phyloP scores from a whole-genome alignment of 495 filamentous ascomycete genomes.

The Xylaria bambusicola region DNA sequence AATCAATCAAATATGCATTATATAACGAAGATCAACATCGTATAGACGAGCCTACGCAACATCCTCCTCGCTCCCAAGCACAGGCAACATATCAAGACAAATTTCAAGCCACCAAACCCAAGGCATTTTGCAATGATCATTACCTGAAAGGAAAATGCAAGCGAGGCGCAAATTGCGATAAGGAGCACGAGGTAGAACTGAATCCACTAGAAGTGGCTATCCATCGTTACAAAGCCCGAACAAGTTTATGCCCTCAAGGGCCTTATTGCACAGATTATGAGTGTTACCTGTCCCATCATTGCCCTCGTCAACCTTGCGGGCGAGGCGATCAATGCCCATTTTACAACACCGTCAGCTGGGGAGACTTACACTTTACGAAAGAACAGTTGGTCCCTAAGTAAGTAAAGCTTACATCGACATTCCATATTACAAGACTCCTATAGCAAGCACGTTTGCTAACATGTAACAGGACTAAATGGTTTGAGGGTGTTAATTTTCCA shows the following conservation, averaged over 20 bases:
- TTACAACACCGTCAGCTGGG: slow-evolving; percentile 30
- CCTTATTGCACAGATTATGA: slow-evolving; percentile 34
- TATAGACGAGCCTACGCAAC: slow-evolving; percentile 33
- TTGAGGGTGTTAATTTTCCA: slow-evolving; percentile 28
- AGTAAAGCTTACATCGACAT: slow-evolving; percentile 5
- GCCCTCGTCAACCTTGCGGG: slow-evolving; percentile 27
- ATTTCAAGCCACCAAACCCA: slow-evolving; percentile 32
- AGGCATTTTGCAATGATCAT: slow-evolving; percentile 35
- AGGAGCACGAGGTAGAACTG: slow-evolving; percentile 34
- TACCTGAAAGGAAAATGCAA: slow-evolving; percentile 36
- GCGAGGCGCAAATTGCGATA: slow-evolving; percentile 35
- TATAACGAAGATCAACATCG: slow-evolving; percentile 31
- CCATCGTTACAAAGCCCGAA: slow-evolving; percentile 37
- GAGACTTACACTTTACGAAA: slow-evolving; percentile 33
- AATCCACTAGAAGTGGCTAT: slow-evolving; percentile 32
- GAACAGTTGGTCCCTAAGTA: slow-evolving; percentile 33
- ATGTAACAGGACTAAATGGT: slow-evolving; percentile 28
- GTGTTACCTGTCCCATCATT: slow-evolving; percentile 37
- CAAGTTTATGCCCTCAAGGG: slow-evolving; percentile 33
- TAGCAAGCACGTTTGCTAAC: neutral
- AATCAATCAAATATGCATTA: slow-evolving; percentile 29
- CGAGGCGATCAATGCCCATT: slow-evolving; percentile 31
- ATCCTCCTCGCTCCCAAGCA: slow-evolving; percentile 32
- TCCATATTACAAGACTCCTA: no score
- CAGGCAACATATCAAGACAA: slow-evolving; percentile 34